Evolutionary conservation across 1,284 basidiomycete species (phyloP).

Genomic region (Pterulicium gracile): DNA sequence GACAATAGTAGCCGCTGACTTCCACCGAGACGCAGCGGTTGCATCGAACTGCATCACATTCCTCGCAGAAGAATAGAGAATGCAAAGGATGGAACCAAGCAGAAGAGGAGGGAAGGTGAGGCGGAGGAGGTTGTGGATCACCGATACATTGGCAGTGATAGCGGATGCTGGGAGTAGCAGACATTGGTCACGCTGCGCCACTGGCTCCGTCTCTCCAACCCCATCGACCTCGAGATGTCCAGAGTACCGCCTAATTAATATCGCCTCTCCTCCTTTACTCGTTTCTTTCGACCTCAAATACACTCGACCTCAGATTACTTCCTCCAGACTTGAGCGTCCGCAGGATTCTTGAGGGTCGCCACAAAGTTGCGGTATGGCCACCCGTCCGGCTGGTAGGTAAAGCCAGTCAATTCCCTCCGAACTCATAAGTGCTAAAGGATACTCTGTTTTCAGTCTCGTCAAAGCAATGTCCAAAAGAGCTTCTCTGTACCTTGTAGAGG

Average conservation of each 20-base stretch:
- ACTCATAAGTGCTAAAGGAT: background rate
- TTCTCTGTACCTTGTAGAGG: too few species aligned
- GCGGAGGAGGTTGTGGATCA: slow-evolving; percentile 56
- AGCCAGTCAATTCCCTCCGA: too few species aligned
- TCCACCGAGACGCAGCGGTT: slow-evolving; percentile 87
- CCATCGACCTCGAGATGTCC: background rate
- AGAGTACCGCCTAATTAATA: background rate
- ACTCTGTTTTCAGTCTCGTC: background rate
- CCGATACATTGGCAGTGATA: slow-evolving; percentile 70
- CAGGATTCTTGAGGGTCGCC: background rate
- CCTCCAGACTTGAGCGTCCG: background rate
- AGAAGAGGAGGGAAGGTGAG: slow-evolving; percentile 62
- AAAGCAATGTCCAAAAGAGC: background rate
- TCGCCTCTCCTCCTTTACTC: background rate
- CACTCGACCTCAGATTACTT: background rate
- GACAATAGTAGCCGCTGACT: slow-evolving; percentile 95
- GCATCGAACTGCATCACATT: slow-evolving; percentile 93
- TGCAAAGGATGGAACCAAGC: slow-evolving; percentile 76
- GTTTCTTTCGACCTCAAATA: background rate
- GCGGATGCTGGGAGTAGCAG: slow-evolving; percentile 37
- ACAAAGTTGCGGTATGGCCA: background rate
- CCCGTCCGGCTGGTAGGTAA: background rate
- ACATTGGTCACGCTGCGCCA: background rate
- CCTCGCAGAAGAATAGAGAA: slow-evolving; percentile 93
- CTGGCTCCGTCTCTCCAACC: background rate